Conservation (phyloP, 495 filamentous ascomycete species). For the Clohesyomyces aquaticus region DNA sequence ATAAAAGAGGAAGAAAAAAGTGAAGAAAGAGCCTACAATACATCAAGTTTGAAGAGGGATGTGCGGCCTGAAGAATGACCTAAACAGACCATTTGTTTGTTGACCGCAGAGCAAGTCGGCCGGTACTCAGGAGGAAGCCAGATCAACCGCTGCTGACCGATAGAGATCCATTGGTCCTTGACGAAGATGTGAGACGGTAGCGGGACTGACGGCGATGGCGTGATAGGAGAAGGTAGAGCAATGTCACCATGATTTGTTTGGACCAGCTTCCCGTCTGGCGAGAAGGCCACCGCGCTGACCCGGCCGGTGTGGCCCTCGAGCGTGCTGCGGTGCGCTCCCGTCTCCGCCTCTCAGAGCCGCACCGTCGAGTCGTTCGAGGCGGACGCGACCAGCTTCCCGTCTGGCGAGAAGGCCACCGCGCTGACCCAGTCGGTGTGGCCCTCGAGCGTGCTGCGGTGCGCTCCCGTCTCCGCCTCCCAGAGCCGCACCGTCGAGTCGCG, state of each 20-base stretch:
- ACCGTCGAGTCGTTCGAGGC: background rate
- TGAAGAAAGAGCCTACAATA: too few relatives aligned
- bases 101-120: background rate
- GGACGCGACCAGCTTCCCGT: background rate
- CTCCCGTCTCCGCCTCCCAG: background rate
- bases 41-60: too few relatives aligned
- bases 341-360: background rate
- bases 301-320: background rate
- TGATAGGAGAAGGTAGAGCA: background rate
- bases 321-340: background rate
- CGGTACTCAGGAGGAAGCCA: background rate
- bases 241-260: background rate
- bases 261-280: conserved; percentile 13
- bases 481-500: background rate
- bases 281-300: background rate
- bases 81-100: background rate
- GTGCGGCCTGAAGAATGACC: background rate
- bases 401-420: background rate
- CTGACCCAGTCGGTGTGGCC: background rate
- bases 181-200: background rate
- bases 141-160: background rate
- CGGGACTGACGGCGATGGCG: background rate
- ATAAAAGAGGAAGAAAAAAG: too few relatives aligned
- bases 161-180: background rate
- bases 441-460: background rate